Evolutionary conservation across 73 alveolate genomes (phyloP).

Genomic region (Tetrahymena thermophila): DNA sequence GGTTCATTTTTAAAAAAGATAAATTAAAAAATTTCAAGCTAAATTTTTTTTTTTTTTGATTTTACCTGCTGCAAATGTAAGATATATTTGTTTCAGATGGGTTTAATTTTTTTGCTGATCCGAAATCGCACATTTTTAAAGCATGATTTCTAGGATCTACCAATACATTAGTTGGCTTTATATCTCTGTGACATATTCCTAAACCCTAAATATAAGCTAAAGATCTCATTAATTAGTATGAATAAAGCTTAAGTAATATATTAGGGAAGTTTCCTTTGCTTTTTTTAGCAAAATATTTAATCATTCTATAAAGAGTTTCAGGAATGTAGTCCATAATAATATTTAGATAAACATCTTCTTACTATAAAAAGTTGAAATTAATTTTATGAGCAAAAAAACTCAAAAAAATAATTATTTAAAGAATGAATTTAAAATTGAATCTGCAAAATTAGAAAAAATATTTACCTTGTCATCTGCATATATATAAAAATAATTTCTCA

Average conservation of each 20-base stretch:
- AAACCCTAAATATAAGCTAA: conserved; percentile 70
- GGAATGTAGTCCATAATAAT: conserved; percentile 91
- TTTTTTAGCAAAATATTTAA: conserved; percentile 63
- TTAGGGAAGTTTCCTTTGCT: conserved; percentile 63
- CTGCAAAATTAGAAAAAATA: not conserved
- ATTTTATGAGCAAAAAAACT: not conserved
- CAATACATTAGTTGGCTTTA: conserved; percentile 75
- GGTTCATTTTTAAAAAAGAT: not conserved
- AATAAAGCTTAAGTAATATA: conserved; percentile 75
- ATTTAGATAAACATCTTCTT: conserved; percentile 78
- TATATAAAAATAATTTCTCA: conserved; percentile 81
- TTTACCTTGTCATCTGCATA: conserved; percentile 47
- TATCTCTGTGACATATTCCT: conserved; percentile 79
- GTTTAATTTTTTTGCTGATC: conserved; percentile 74
- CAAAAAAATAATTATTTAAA: not conserved
- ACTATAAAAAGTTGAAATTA: conserved; percentile 3
- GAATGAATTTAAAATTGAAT: too few relatives aligned
- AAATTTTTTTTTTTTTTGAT: not conserved
- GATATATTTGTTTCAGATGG: conserved; percentile 75
- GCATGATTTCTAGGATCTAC: conserved; percentile 64
- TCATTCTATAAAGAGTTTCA: conserved; percentile 64
- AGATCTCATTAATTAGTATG: conserved; percentile 83
- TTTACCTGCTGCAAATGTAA: conserved; percentile 69
- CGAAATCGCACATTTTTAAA: conserved; percentile 77
- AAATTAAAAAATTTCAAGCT: too few relatives aligned